These are phyloP conservation scores for Ustilago tritici DNA, from an alignment of 1,284 basidiomycete species.

Conservation along the genomic window DNA sequence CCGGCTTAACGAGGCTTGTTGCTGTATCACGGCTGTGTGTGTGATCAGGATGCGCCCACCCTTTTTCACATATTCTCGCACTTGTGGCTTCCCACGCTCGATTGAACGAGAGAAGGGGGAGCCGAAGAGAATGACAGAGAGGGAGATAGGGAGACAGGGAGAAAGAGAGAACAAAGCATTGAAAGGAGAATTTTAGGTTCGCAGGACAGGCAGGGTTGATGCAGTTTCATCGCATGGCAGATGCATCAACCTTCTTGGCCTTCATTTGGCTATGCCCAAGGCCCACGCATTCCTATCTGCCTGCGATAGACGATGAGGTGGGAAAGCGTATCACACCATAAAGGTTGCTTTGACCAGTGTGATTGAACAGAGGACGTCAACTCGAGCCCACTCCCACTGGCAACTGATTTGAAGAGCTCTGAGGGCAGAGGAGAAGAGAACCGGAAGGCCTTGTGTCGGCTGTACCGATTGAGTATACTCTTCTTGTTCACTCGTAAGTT, in stretches of 20 bases:
- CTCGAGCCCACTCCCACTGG: background rate
- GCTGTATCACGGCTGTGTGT: too few species aligned
- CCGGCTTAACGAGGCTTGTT: too few species aligned
- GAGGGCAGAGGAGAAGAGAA: too few species aligned
- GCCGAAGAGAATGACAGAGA: too few species aligned
- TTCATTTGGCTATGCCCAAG: background rate
- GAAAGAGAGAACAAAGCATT: background rate
- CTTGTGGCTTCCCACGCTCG: too few species aligned
- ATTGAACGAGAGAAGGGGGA: too few species aligned
- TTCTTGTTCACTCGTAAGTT: too few species aligned
- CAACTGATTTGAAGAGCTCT: background rate
- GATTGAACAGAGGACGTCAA: background rate
- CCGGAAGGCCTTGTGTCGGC: background rate
- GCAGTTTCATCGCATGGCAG: constrained; percentile 1
- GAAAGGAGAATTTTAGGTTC: background rate
- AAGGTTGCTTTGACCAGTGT: background rate
- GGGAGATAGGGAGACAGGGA: background rate
- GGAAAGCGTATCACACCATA: background rate
- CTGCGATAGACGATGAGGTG: background rate
- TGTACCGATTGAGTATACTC: background rate
- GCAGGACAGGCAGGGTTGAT: background rate
- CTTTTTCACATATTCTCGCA: too few species aligned
- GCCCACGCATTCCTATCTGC: background rate
- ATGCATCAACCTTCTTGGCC: constrained; percentile 1
- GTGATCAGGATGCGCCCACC: too few species aligned